These are phyloP conservation scores for Acanthochlamys bracteata DNA, from an alignment of 106 monocot genomes.

Conservation along the genomic window DNA sequence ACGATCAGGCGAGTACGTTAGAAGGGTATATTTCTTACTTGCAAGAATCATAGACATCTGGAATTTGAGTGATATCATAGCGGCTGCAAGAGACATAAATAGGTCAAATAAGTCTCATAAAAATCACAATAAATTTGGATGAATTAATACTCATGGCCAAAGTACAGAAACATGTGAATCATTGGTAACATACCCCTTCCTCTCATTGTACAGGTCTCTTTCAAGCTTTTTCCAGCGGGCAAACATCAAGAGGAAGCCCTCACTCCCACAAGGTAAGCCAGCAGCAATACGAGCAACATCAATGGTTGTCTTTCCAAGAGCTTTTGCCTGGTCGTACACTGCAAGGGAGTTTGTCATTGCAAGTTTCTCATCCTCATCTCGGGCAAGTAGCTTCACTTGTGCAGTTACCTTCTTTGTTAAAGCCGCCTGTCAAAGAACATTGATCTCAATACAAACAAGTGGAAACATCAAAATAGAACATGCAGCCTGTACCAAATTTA, in stretches of 20 bases:
- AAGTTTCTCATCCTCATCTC: constrained; percentile 86
- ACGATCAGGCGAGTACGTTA: no score
- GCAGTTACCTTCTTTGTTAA: constrained; percentile 82
- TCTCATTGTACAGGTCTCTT: constrained; percentile 90
- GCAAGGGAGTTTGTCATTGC: constrained; percentile 54
- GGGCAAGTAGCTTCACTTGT: constrained; percentile 87
- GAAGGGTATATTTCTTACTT: constrained; percentile 46
- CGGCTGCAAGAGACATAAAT: constrained; percentile 53
- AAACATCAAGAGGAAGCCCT: constrained; percentile 95
- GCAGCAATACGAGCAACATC: constrained; percentile 96
- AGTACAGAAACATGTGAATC: not conserved
- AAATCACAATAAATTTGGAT: not conserved
- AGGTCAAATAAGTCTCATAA: not conserved
- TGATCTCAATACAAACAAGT: not conserved
- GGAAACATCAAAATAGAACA: not conserved
- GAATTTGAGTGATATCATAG: constrained; percentile 95
- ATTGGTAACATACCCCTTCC: constrained; percentile 62
- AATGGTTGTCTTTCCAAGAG: constrained; percentile 80
- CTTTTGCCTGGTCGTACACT: constrained; percentile 90
- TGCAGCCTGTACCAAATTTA: no score
- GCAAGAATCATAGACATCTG: constrained; percentile 99
- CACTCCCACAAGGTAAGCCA: constrained; percentile 96
- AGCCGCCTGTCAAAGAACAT: constrained; percentile 30
- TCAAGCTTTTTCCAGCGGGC: constrained; percentile 99
- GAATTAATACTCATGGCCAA: not conserved